Conservation (phyloP, 148 eudicot species). For the Rhododendron molle region DNA sequence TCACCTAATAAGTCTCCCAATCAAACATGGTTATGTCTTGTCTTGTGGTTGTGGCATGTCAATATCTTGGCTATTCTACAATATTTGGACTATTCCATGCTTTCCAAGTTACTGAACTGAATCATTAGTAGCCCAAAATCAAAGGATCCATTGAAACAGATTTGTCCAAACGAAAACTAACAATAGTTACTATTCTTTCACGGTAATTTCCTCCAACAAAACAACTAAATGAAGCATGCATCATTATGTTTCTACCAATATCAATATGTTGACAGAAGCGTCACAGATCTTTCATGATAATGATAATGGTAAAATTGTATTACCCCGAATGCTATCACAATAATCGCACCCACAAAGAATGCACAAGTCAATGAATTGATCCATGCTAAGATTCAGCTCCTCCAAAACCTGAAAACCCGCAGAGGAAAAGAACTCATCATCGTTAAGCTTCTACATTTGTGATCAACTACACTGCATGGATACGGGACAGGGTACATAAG, state of each 20-base stretch:
- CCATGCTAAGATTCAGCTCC: conserved; percentile 88
- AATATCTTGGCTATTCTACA: not conserved
- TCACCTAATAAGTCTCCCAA: not conserved
- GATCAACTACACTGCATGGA: not conserved
- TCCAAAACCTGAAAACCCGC: conserved; percentile 64
- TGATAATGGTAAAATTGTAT: not conserved
- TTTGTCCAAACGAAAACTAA: not conserved
- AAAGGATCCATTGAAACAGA: not conserved
- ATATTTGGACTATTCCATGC: not conserved
- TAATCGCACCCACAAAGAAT: conserved; percentile 97
- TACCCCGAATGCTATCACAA: conserved; percentile 96
- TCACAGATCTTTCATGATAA: not conserved
- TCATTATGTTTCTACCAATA: not conserved
- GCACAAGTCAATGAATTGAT: conserved; percentile 97
- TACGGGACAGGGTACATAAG: not conserved
- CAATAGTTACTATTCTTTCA: not conserved
- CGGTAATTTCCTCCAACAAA: not conserved
- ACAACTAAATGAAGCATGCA: not conserved
- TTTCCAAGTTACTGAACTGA: not conserved
- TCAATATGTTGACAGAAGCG: not conserved
- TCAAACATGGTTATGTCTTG: not conserved
- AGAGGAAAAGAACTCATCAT: not conserved
- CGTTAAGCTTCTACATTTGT: not conserved
- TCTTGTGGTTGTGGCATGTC: not conserved
- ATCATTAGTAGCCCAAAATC: not conserved